phyloP scores from a whole-genome alignment of 306 rosid genomes.

The Senna siamea region DNA sequence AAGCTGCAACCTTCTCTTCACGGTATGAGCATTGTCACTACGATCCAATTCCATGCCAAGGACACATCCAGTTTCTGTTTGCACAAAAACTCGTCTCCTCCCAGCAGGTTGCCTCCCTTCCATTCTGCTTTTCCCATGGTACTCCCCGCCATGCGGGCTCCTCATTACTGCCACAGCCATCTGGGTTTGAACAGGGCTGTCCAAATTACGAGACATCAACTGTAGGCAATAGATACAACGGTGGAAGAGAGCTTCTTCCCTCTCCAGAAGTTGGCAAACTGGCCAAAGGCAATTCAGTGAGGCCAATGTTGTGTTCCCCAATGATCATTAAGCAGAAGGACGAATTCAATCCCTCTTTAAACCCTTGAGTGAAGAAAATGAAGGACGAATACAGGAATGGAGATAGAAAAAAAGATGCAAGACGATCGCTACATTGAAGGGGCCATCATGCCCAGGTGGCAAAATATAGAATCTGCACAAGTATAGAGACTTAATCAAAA shows the following conservation, averaged over 20 bases:
- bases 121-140: conserved; percentile 58
- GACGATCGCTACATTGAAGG: conserved; percentile 34
- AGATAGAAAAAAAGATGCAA: neutral
- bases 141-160: conserved; percentile 68
- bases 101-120: conserved; percentile 73
- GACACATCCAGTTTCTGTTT: conserved; percentile 89
- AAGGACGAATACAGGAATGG: neutral
- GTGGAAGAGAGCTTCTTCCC: conserved; percentile 65
- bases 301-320: conserved; percentile 38
- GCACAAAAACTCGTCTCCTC: conserved; percentile 86
- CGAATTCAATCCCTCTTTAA: conserved; percentile 4
- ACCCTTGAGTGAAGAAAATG: neutral
- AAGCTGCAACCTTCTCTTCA: conserved; percentile 92
- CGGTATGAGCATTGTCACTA: conserved; percentile 86
- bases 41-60: conserved; percentile 93
- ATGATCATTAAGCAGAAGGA: conserved; percentile 59
- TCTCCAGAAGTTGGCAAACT: conserved; percentile 53
- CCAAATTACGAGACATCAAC: conserved; percentile 82
- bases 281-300: conserved; percentile 42
- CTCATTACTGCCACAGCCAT: conserved; percentile 83
- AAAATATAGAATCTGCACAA: conserved; percentile 52
- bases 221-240: conserved; percentile 51
- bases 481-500: neutral
- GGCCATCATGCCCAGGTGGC: conserved; percentile 46
- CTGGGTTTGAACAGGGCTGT: conserved; percentile 95